Conservation (phyloP, 139 green algal genomes). For the Microglena sp. region DNA sequence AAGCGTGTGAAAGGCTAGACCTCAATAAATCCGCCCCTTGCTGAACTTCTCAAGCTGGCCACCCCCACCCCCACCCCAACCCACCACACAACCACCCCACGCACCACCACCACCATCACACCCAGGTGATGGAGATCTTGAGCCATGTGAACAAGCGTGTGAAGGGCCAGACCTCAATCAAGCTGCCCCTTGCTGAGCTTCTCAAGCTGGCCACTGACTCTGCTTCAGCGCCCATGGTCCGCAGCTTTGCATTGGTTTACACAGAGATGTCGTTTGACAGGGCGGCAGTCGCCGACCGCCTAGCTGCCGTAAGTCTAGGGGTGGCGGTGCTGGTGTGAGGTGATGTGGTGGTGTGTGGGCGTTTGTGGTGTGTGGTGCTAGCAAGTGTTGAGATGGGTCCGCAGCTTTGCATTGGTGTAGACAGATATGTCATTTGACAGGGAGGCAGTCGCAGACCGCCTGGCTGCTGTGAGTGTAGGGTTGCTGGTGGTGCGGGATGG, state of each 20-base stretch:
- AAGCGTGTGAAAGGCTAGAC: conserved; percentile 69
- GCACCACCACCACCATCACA: too few species aligned
- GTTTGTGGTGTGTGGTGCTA: too few species aligned
- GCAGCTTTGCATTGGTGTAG: conserved; percentile 77
- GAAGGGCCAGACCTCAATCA: conserved; percentile 29
- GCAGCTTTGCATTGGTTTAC: conserved; percentile 80
- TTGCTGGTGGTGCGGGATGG: too few species aligned
- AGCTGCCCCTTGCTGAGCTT: conserved; percentile 65
- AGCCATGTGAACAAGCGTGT: conserved; percentile 88
- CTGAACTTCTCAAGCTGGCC: too few species aligned
- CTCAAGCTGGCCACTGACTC: conserved; percentile 30
- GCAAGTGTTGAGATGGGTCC: too few species aligned
- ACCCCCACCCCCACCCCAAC: too few species aligned
- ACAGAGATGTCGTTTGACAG: conserved; percentile 59
- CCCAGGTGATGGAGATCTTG: conserved; percentile 80
- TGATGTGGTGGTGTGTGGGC: too few species aligned
- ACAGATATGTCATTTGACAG: conserved; percentile 56
- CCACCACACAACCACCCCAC: too few species aligned
- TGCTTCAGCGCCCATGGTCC: conserved; percentile 29
- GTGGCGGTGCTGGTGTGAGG: too few species aligned
- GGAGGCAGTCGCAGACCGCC: too few species aligned
- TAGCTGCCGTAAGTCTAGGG: conserved; percentile 27
- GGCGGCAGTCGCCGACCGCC: conserved; percentile 21
- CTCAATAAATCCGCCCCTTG: too few species aligned
- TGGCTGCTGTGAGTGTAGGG: too few species aligned